Evolutionary conservation across 208 protist genomes (phyloP), one percentile per base, ranked within the genome.

Genomic region (Phytomonas francai): DNA sequence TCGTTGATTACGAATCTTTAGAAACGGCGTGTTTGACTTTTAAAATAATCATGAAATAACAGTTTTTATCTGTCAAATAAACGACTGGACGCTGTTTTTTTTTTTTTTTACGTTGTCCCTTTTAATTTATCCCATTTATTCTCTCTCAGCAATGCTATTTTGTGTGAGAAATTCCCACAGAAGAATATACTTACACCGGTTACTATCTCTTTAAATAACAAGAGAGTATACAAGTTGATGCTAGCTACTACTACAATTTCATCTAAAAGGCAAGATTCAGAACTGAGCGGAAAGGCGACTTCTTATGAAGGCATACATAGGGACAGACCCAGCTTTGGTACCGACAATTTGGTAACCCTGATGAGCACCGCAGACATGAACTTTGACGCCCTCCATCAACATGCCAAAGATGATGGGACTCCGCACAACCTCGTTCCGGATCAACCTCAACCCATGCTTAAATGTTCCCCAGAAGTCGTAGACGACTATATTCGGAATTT

Each of bases 401-500:
- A 70, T 1, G 73, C 93, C 9, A 77, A 89, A 61, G 63, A 78
- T 42, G 69, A 86, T 19, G 45, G 45, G 25, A 19, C 22, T 54
- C 19, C 11, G 19, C 45, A 19, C 45, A 54, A 54, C 6, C 11
- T 22, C 45, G 6, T 54, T 19, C 45, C 45, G 4, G 45, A 54
- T 25, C 19, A 54, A 22, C 85, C 93, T 25, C 96, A 83, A 42
- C 79, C 89, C n/a, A 70, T 88, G 58, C 74, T 97, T 16, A 83
- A 90, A 66, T 89, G 85, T 33, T 73, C 93, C 36, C 94, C 94
- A n/a, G 92, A 97, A 73, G 91, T 95, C 29, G 89, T 93, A 56
- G 90, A 97, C 59, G 94, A 97, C 78, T 97, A 93, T 71, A 78
- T 97, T 56, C 81, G 92, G 2, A 97, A 97, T 72, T 97, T 97